These are phyloP conservation scores for Calendula officinalis DNA, from an alignment of 129 eudicot species.

Conservation along the genomic window DNA sequence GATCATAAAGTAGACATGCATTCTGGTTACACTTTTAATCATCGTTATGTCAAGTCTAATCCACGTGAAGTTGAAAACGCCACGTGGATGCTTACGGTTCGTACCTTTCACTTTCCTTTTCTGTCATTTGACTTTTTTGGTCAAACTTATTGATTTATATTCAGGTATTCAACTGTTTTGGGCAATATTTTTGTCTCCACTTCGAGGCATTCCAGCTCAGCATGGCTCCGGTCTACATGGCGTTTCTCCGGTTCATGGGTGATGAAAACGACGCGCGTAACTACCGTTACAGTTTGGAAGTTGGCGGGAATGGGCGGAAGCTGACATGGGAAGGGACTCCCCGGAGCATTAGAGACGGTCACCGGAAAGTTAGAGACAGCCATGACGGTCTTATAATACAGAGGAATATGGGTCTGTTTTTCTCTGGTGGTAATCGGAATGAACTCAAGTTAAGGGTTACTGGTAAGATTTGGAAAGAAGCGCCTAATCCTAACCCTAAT, in stretches of 20 bases:
- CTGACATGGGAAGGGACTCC: constrained; percentile 4
- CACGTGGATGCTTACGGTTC: constrained; percentile 61
- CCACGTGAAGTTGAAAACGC: constrained; percentile 58
- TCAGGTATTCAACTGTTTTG: constrained; percentile 4
- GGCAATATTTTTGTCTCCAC: constrained; percentile 9
- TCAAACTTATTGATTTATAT: neutral
- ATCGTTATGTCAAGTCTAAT: constrained; percentile 57
- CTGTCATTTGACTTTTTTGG: neutral
- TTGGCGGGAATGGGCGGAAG: neutral
- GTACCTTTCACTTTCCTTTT: neutral
- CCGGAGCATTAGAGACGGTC: constrained; percentile 4
- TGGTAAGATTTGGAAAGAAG: constrained; percentile 40
- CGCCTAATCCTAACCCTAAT: neutral
- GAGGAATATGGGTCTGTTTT: constrained; percentile 33
- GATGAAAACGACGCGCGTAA: neutral
- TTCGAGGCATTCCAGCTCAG: constrained; percentile 4
- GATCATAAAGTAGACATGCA: constrained; percentile 61
- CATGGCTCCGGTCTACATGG: constrained; percentile 12
- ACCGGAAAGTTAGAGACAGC: constrained; percentile 3
- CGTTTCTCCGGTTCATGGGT: constrained; percentile 5
- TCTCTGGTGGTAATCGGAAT: constrained; percentile 34
- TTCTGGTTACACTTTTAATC: constrained; percentile 55
- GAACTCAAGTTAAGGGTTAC: constrained; percentile 41
- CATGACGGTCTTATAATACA: constrained; percentile 23
- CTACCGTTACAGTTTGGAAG: constrained; percentile 2